phyloP scores from a whole-genome alignment of 108 stramenopile species.

The Nitzschia putrida region DNA sequence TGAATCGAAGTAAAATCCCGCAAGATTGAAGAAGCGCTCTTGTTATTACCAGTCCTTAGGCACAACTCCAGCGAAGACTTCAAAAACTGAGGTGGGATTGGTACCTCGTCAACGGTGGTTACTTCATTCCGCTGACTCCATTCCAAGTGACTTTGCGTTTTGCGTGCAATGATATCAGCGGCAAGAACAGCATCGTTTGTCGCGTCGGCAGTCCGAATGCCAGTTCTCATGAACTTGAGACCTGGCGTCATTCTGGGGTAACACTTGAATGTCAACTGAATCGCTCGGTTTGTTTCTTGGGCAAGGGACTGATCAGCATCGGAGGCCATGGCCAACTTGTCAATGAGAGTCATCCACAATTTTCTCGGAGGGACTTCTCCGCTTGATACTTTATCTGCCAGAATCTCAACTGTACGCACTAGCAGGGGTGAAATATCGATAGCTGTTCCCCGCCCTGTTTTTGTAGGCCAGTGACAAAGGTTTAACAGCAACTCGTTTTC shows the following conservation, averaged over 20 bases:
- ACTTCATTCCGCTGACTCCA: not conserved
- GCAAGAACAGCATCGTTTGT: constrained; percentile 2
- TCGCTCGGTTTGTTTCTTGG: constrained; percentile 7
- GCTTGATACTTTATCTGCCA: constrained; percentile 1
- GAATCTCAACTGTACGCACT: not conserved
- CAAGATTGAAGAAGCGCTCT: constrained; percentile 14
- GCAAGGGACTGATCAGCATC: constrained; percentile 21
- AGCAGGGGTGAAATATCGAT: constrained; percentile 30
- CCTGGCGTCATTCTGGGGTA: constrained; percentile 23
- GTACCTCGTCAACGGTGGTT: not conserved
- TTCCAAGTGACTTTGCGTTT: not conserved
- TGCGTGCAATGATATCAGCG: constrained; percentile 1
- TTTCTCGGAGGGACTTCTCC: constrained; percentile 6
- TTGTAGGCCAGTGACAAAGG: constrained; percentile 33
- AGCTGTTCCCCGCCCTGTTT: constrained; percentile 25
- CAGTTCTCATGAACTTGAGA: constrained; percentile 21
- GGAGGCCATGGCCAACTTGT: constrained; percentile 4
- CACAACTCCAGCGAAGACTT: constrained; percentile 18
- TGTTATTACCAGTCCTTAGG: constrained; percentile 8
- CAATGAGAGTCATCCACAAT: constrained; percentile 22
- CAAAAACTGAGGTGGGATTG: constrained; percentile 11
- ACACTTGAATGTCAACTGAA: constrained; percentile 6
- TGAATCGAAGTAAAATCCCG: constrained; percentile 2
- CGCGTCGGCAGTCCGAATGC: constrained; percentile 15
- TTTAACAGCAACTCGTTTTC: constrained; percentile 20